Conservation (phyloP, 163 green algal species). For the Coccomyxa subellipsoidea region DNA sequence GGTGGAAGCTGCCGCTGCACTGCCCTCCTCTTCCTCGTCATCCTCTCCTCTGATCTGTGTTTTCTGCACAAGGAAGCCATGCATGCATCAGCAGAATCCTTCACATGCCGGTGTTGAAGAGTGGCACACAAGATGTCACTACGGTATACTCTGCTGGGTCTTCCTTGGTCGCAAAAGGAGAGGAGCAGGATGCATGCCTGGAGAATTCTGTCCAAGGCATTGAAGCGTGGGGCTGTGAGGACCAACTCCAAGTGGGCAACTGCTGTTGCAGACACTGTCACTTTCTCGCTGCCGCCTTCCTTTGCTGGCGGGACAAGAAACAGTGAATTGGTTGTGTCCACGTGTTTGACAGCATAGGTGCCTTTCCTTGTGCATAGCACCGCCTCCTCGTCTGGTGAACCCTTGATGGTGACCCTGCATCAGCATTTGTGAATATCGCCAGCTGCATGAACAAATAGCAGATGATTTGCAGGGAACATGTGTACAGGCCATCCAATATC, state of each 20-base stretch:
- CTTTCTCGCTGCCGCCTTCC: not conserved
- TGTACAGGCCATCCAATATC: too few relatives aligned
- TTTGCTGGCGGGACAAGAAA: slow-evolving; percentile 35
- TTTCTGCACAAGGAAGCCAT: not conserved
- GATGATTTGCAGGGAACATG: too few relatives aligned
- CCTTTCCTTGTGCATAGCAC: slow-evolving; percentile 59
- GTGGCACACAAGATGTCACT: too few relatives aligned
- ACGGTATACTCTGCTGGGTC: too few relatives aligned
- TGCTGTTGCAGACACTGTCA: not conserved
- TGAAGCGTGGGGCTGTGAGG: not conserved
- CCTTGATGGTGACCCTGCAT: slow-evolving; percentile 65
- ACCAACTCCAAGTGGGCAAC: slow-evolving; percentile 17
- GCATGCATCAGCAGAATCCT: not conserved
- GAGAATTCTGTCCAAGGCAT: not conserved
- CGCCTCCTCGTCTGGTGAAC: slow-evolving; percentile 45
- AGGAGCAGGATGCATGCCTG: too few relatives aligned
- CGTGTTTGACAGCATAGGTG: slow-evolving; percentile 68
- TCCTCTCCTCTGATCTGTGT: not conserved
- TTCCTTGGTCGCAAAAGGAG: too few relatives aligned
- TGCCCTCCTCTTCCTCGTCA: not conserved
- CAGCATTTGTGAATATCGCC: too few relatives aligned
- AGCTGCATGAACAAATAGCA: too few relatives aligned
- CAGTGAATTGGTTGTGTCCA: slow-evolving; percentile 72
- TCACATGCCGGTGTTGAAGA: too few relatives aligned
- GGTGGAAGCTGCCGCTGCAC: not conserved